These are phyloP conservation scores for Cryphonectria naterciae DNA, from an alignment of 2,329 filamentous ascomycete species.

Conservation along the genomic window DNA sequence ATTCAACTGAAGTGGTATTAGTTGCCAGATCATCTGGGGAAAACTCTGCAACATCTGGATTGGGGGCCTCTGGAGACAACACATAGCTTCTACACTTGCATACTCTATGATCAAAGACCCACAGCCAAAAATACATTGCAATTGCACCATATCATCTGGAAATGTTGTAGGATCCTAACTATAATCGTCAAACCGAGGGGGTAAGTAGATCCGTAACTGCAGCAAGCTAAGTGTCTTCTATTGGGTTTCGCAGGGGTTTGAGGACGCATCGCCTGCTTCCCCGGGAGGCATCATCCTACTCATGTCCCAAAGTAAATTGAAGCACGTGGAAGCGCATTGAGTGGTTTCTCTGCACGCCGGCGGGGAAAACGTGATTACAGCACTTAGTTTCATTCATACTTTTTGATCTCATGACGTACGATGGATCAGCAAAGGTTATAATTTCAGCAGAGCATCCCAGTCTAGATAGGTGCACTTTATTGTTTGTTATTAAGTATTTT, in stretches of 20 bases:
- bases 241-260: slow-evolving; percentile 15
- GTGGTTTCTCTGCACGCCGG: neutral
- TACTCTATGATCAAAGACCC: neutral
- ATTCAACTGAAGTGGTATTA: neutral
- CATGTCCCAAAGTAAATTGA: neutral
- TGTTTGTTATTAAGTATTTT: too few relatives aligned
- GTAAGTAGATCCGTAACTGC: neutral
- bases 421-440: neutral
- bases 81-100: neutral
- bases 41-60: neutral
- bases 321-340: neutral
- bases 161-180: slow-evolving; percentile 10
- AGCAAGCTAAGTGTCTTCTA: slow-evolving; percentile 6
- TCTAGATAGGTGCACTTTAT: neutral
- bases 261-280: neutral
- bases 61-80: neutral
- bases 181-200: neutral
- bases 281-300: neutral
- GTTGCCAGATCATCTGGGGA: neutral
- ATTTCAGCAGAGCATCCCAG: neutral
- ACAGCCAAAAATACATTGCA: neutral
- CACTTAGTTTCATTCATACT: neutral
- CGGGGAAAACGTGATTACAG: neutral
- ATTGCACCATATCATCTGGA: slow-evolving; percentile 9
- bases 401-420: neutral